Base-by-base conservation (phyloP, 495 filamentous ascomycete genomes). In the Annulohypoxylon maeteangense region DNA sequence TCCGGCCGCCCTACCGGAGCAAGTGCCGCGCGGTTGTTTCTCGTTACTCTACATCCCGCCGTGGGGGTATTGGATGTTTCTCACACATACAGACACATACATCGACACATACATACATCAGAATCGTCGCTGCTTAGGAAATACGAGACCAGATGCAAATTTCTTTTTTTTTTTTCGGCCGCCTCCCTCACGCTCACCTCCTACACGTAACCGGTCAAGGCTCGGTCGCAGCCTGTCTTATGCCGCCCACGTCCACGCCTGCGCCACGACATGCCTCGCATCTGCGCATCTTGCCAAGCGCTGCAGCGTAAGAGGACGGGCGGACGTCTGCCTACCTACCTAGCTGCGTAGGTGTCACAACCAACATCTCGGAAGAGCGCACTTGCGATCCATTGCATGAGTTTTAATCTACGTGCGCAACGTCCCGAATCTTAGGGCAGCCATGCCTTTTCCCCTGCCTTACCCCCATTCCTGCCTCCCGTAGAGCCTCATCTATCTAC, bases 401-500 rank as follows among this genome's bases (percentile, higher is more conserved):
- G 1, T 34, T 38, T 38, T 18, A 31, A 51, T 51, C 12, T 51
- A 38, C 22, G 50, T 47, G 20, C 55, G 23, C 27, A 59, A 27
- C 57, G 14, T 36, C 22, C 25, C 27, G 44, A 29, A 11, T 42
- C 32, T 31, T 54, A 38, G 45, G 47, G 59, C 22, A 44, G 47
- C 18, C 29, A 45, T 36, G 50, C 36, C 20, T n/a, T 1, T 40
- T 5, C 25, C 11, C 12, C 11, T n/a, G 11, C 36, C 14, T 2
- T 40, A 12, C 36, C 4, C 4, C 25, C 45, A 11, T 51, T 27
- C 23, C 23, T 29, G 8, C 5, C 14, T 29, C 47, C 23, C 29
- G 34, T 45, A 70, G 67, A 65, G 66, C 58, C 66, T 68, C 66
- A 57, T 55, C 18, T 47, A 63, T 59, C 59, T 62, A 51, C 22